Evolutionary conservation across 1,284 basidiomycete species (phyloP), one percentile per base, ranked within the genome.

Genomic region (Grifola frondosa): DNA sequence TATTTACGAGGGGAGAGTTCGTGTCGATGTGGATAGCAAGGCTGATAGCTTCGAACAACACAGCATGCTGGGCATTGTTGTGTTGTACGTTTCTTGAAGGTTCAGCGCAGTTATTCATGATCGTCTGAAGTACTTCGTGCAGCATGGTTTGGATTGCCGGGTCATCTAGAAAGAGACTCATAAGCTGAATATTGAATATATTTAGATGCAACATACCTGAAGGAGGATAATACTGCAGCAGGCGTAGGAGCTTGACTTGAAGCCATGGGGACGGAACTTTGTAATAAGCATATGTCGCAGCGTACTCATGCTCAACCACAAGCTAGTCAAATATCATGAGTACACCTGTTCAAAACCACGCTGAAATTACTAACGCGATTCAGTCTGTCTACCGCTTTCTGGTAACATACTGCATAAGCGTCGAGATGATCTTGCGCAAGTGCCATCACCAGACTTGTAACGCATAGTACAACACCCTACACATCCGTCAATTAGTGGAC

Each of bases 31-130:
- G 97, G 52, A 99, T 99, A 12, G 94, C 95, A 33, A 99, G 84
- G 53, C 94, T 81, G 62, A 99, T 99, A 6, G 96, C 96, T 68
- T 99, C 97, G 59, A 99, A 99, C 8, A 99, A 77, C n/a, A 99
- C 84, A 4, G 97, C 91, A 62, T 98, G 95, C 62, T 97, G 94
- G 10, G 96, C 97, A 58, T 99, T 99, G 65, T 97, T 97, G 63
- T 99, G 97, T 62, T 99, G 97, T 11, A 98, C 90, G 57, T 98
- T 98, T 56, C 92, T 80, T 12, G 92, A 88, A 12, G 88, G 88
- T 58, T 97, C 94, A 21, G 92, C 87, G 47, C 92, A 92, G 64
- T 91, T 93, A 57, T 88, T 88, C 78, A 99, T 91, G 59, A 95
- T 87, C 3, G 88, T 88, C 59, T 94, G 87, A 26, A 99, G 72